These are phyloP conservation scores for Coemansia sp. DNA, from an alignment of 192 early-diverging fungal genomes.

Conservation along the genomic window DNA sequence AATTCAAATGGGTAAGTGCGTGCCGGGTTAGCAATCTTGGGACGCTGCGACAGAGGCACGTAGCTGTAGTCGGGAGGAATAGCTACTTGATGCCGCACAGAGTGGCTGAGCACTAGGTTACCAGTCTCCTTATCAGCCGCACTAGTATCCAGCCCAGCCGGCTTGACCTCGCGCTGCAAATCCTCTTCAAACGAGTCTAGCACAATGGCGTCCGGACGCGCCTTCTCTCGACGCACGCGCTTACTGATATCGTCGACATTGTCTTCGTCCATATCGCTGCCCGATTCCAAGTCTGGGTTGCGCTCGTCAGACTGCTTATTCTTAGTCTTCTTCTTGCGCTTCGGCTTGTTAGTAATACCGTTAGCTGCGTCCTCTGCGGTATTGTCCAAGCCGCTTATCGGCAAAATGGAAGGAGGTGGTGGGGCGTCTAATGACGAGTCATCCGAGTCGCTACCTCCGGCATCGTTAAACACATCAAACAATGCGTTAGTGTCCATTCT, in stretches of 20 bases:
- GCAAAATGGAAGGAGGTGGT: not conserved
- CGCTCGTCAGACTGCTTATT: not conserved
- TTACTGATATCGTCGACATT: constrained; percentile 23
- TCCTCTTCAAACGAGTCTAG: constrained; percentile 71
- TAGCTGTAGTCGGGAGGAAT: constrained; percentile 85
- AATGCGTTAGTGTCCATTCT: constrained; percentile 44
- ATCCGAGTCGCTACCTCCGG: constrained; percentile 16
- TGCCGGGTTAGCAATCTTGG: constrained; percentile 75
- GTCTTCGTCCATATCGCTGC: constrained; percentile 23
- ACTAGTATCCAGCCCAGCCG: constrained; percentile 58
- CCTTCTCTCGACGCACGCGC: constrained; percentile 30
- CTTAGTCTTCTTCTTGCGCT: constrained; percentile 6
- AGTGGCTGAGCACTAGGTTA: constrained; percentile 49
- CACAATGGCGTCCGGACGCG: constrained; percentile 58
- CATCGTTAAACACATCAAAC: constrained; percentile 56
- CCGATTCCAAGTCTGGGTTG: constrained; percentile 1
- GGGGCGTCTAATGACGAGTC: constrained; percentile 12
- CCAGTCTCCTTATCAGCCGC: constrained; percentile 58
- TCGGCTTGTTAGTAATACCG: not conserved
- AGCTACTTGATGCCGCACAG: constrained; percentile 95
- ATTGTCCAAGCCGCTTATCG: constrained; percentile 8
- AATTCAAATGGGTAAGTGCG: constrained; percentile 84
- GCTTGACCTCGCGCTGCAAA: constrained; percentile 66
- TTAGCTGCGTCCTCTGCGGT: not conserved
- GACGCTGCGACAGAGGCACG: constrained; percentile 84